Percentiles rank a stretch among this genome's conserved stretches.
These are phyloP conservation scores for Stephanodiscus minutulus DNA, from an alignment of 108 stramenopile genomes.

Conservation along the genomic window DNA sequence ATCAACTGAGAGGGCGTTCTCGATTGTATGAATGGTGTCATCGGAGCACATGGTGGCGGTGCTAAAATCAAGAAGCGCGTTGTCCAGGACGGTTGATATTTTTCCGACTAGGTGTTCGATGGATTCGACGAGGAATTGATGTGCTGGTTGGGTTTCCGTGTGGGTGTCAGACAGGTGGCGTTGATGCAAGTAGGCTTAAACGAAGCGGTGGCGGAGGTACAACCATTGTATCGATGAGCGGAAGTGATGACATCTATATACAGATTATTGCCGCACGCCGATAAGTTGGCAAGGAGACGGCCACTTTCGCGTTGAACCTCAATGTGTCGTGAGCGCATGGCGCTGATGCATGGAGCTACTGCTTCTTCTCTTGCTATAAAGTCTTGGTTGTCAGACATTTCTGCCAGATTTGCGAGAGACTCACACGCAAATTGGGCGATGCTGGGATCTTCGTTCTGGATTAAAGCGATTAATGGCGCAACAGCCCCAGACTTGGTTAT, in stretches of 20 bases:
- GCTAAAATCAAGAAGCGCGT: too few relatives aligned
- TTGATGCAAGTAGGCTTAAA: too few relatives aligned
- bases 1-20: too few relatives aligned
- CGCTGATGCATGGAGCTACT: constrained; percentile 67
- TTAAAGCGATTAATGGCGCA: constrained; percentile 65
- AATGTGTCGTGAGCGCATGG: constrained; percentile 79
- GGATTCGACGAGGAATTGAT: too few relatives aligned
- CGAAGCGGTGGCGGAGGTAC: too few relatives aligned
- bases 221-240: too few relatives aligned
- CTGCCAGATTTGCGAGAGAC: constrained; percentile 82
- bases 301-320: constrained; percentile 86
- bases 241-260: constrained; percentile 53
- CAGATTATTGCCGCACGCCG: constrained; percentile 49
- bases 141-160: too few relatives aligned
- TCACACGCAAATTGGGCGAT: constrained; percentile 71
- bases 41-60: too few relatives aligned
- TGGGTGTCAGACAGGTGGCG: too few relatives aligned
- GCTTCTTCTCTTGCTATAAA: constrained; percentile 71
- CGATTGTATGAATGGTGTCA: too few relatives aligned
- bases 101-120: too few relatives aligned
- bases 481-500: constrained; percentile 72
- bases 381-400: constrained; percentile 74
- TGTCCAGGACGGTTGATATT: too few relatives aligned
- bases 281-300: constrained; percentile 73
- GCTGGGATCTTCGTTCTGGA: constrained; percentile 67